Percentiles rank a stretch among this genome's conserved stretches.
Evolutionary conservation across 2,329 filamentous ascomycete species (phyloP).

Genomic region (Bimuria novae-zelandiae): DNA sequence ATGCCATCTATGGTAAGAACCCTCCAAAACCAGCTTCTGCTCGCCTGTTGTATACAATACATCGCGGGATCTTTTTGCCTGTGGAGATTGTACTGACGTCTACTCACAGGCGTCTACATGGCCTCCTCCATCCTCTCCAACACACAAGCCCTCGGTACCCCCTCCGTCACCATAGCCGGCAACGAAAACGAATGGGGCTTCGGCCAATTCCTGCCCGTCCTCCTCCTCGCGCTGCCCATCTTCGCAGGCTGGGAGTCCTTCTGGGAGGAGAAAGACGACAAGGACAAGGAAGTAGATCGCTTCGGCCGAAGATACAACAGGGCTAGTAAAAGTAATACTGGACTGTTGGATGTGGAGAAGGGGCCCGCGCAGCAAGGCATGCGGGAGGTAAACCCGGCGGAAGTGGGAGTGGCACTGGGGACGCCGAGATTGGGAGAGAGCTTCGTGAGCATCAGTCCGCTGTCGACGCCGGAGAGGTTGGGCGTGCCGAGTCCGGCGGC

Average conservation of each 20-base stretch:
- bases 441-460: neutral
- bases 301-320: constrained; percentile 17
- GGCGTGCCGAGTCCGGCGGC: constrained; percentile 11
- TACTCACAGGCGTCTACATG: constrained; percentile 32
- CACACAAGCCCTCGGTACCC: constrained; percentile 33
- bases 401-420: neutral
- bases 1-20: constrained; percentile 30
- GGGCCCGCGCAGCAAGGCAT: neutral
- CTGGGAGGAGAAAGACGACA: constrained; percentile 16
- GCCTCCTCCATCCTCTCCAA: constrained; percentile 23
- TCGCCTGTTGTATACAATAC: too few relatives aligned
- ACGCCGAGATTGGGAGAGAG: constrained; percentile 5
- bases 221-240: constrained; percentile 35
- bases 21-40: too few relatives aligned
- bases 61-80: too few relatives aligned
- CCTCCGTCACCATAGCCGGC: constrained; percentile 26
- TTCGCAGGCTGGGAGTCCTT: constrained; percentile 41
- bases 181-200: constrained; percentile 36
- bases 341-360: constrained; percentile 1
- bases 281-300: neutral
- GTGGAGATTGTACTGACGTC: too few relatives aligned
- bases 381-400: neutral
- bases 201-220: constrained; percentile 36
- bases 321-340: constrained; percentile 6
- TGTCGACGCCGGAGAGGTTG: constrained; percentile 1